Conservation (phyloP, 2,329 filamentous ascomycete genomes). For the Pseudocercospora pini-densiflorae region DNA sequence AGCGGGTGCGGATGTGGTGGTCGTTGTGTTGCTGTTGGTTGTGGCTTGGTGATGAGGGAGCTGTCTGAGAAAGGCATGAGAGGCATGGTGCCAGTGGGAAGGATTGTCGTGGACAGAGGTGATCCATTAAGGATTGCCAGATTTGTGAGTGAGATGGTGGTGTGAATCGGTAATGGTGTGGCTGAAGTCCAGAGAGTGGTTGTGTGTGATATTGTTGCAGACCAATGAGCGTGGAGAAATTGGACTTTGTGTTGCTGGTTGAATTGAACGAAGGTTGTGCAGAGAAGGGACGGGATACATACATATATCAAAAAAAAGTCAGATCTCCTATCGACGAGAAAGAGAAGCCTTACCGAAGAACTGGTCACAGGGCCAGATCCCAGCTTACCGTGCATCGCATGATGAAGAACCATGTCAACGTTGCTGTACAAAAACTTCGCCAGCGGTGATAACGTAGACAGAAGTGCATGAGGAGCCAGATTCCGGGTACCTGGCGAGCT, state of each 20-base stretch:
- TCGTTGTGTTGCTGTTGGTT: conserved; percentile 5
- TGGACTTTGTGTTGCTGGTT: not conserved
- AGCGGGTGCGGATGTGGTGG: conserved; percentile 24
- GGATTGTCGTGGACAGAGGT: conserved; percentile 37
- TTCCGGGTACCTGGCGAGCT: conserved; percentile 3
- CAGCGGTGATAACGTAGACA: conserved; percentile 4
- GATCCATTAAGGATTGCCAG: conserved; percentile 32
- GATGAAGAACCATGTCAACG: conserved; percentile 5
- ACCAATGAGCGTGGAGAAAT: conserved; percentile 3
- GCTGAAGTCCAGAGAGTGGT: not conserved
- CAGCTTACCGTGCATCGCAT: conserved; percentile 8
- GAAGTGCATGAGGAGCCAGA: conserved; percentile 2
- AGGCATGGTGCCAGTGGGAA: conserved; percentile 38
- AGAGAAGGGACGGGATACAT: not conserved
- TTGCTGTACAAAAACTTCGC: conserved; percentile 5
- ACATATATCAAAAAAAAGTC: conserved; percentile 1
- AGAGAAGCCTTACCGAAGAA: conserved; percentile 5
- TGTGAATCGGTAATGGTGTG: conserved; percentile 6
- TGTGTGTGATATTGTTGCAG: not conserved
- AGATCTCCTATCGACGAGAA: not conserved
- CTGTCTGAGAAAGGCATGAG: conserved; percentile 34
- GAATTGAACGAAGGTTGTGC: not conserved
- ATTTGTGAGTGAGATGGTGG: conserved; percentile 9
- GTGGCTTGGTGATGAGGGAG: conserved; percentile 14
- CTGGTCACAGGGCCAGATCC: conserved; percentile 10